These are phyloP conservation scores for Coniochaeta pulveracea DNA, from an alignment of 2,329 filamentous ascomycete species.

Conservation along the genomic window DNA sequence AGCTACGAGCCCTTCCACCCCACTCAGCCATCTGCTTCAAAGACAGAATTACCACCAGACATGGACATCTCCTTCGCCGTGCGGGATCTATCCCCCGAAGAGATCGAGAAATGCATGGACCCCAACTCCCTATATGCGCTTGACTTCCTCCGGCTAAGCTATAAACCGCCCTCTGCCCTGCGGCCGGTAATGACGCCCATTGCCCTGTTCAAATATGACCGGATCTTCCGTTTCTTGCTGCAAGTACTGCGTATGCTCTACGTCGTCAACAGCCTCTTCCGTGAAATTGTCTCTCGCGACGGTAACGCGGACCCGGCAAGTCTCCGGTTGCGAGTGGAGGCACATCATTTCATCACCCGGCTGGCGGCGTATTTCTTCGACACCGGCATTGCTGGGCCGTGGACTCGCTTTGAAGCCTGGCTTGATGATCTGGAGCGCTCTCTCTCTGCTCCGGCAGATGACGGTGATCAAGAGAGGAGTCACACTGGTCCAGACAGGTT, in stretches of 20 bases:
- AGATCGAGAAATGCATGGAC: constrained; percentile 76
- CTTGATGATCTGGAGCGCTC: constrained; percentile 48
- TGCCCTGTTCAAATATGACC: constrained; percentile 70
- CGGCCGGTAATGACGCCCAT: constrained; percentile 60
- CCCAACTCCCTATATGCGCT: constrained; percentile 74
- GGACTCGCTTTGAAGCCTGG: constrained; percentile 57
- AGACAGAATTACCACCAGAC: constrained; percentile 33
- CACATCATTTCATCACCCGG: constrained; percentile 66
- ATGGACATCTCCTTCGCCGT: constrained; percentile 74
- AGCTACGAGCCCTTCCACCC: constrained; percentile 39
- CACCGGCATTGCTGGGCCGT: constrained; percentile 60
- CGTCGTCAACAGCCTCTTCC: constrained; percentile 55
- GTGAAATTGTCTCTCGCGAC: constrained; percentile 31
- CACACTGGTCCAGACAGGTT: constrained; percentile 47
- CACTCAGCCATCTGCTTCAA: constrained; percentile 18
- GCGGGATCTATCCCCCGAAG: constrained; percentile 64
- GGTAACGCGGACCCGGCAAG: constrained; percentile 20
- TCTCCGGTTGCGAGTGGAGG: constrained; percentile 60
- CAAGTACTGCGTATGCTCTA: constrained; percentile 70
- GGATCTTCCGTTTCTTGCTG: constrained; percentile 70
- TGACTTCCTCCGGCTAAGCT: constrained; percentile 85
- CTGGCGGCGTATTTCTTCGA: constrained; percentile 73
- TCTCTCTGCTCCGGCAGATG: background rate
- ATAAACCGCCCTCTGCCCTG: constrained; percentile 63
- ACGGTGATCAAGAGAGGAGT: constrained; percentile 23